Conservation (phyloP, 208 protist genomes). For the Acanthamoeba castellanii region DNA sequence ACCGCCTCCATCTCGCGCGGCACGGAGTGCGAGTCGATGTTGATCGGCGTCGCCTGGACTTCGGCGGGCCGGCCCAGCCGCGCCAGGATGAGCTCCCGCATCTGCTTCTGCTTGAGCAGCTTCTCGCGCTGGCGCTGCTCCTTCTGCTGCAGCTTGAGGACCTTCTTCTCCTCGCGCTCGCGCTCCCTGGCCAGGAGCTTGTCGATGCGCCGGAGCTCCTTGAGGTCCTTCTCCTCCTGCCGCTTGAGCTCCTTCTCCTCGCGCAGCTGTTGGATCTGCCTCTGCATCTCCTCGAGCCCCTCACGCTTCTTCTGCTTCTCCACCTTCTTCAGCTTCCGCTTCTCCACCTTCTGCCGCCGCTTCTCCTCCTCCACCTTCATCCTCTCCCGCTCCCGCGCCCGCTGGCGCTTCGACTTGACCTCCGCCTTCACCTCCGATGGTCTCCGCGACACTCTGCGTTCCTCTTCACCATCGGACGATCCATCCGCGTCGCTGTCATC, state of each 20-base stretch:
- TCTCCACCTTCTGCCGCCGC: slow-evolving; percentile 7
- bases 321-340: slow-evolving; percentile 11
- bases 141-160: background rate
- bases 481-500: background rate
- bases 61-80: background rate
- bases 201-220: slow-evolving; percentile 7
- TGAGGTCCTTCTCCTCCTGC: slow-evolving; percentile 18
- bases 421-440: background rate
- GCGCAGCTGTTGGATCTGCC: background rate
- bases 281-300: background rate
- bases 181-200: background rate
- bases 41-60: background rate
- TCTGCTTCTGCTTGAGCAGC: background rate
- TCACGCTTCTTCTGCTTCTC: slow-evolving; percentile 56
- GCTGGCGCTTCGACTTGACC: background rate
- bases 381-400: background rate
- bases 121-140: background rate
- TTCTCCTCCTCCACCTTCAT: slow-evolving; percentile 33
- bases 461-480: background rate
- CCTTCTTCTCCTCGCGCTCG: slow-evolving; percentile 1
- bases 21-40: background rate
- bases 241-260: slow-evolving; percentile 4
- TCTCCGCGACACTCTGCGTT: background rate
- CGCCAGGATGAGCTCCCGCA: background rate
- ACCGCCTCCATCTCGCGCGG: background rate